Evolutionary conservation across 495 filamentous ascomycete species (phyloP), one percentile per base, ranked within the genome.

Genomic region (Aspergillus heteromorphus): DNA sequence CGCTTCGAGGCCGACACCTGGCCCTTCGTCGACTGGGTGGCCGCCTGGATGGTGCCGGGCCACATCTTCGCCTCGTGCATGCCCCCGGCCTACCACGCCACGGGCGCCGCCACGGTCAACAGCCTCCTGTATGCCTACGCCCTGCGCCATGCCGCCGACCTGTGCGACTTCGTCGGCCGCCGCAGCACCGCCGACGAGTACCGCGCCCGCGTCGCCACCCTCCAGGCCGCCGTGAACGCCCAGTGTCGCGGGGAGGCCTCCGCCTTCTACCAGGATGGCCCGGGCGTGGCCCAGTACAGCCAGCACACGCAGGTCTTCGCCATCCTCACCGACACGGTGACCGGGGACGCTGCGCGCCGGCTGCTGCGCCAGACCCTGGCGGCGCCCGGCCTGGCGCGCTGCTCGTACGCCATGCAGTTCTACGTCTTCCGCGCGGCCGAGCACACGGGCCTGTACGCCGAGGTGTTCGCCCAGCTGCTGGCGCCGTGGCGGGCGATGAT

Each of bases 11-110:
- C 47, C 4, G 56, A 62, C 23, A 58, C 49, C 10, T 69, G 66
- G 66, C 57, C 59, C 3, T 69, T 66, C 49, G 55, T 65, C n/a
- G 64, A 69, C 40, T 69, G 66, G 66, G 61, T 60, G 1, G 9
- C 31, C 1, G 50, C 58, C 11, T 69, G 66, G 66, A 42, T 47
- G n/a, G 52, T 50, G 0, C 59, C 61, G 2, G 64, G 59, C 1
- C 55, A 50, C 16, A 55, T 55, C 20, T 68, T 60, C 51, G 45
- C 48, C 25, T 53, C 51, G 13, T 53, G 65, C 49, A 56, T 65
- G 16, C 64, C 66, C 1, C 61, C 49, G 17, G 49, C 61, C 17
- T 64, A 63, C 17, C 36, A 27, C 6, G 40, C 23, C 5, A 52
- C 53, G 0, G 61, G 59, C 6, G 47, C 36, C 7, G 51, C 52